Base-by-base conservation (phyloP, 208 protist species). In the Crithidia expoeki region DNA sequence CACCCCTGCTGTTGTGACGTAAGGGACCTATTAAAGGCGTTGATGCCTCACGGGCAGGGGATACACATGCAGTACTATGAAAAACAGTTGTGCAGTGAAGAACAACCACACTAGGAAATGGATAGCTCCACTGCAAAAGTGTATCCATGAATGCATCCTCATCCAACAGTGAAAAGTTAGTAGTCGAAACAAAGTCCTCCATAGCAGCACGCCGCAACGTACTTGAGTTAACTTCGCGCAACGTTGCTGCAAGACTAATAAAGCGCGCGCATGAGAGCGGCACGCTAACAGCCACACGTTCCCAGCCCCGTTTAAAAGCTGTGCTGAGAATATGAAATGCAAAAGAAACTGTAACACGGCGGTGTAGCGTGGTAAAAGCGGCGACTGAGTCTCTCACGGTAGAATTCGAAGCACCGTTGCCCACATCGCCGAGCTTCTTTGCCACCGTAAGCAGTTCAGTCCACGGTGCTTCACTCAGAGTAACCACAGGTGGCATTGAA, bases 121-220 rank as follows among this genome's bases (percentile, higher is more conserved):
- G 55, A 36, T 84, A 89, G 21, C 50, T 59, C 80, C 84, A 86
- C 27, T 76, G 74, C 44, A 73, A 17, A 34, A 86, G 34, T 4
- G 78, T 89, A 52, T 84, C 74, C 67, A 83, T 86, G 38, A 88
- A 82, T 28, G 69, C 74, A 51, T 85, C 84, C 51, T 89, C 74
- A 33, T 86, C 72, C 21, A 86, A 38, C 14, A 71, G 23, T 1
- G 17, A 30, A 38, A 71, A 6, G 17, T 21, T 14, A 3, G 11
- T 52, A 1, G 4, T 2, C 25, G 42, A 19, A 21, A 50, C 3
- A 33, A 0, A 30, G 0, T 47, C 57, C 12, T 6, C n/a, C 9
- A 44, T 5, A 25, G 44, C 16, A 25, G 4, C n/a, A 9, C 12
- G 16, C 10, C 33, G 5, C 6, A 34, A n/a, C 30, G 30, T 11